phyloP scores from a whole-genome alignment of 2,329 filamentous ascomycete genomes.

The Fusarium temperatum region DNA sequence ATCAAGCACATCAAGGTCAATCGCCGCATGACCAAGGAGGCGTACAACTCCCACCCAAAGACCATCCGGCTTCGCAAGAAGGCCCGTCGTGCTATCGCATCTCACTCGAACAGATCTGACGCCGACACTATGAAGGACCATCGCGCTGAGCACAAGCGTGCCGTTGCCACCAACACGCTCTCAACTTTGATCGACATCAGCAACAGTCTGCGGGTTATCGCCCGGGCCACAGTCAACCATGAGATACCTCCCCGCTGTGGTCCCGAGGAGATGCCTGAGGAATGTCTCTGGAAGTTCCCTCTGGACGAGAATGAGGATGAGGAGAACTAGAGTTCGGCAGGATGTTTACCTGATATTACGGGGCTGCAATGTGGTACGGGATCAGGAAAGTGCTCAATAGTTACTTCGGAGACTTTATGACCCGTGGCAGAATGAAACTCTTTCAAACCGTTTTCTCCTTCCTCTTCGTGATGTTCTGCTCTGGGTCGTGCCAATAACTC shows the following conservation, averaged over 20 bases:
- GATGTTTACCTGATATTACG: fast-evolving
- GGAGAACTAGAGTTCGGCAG: not conserved
- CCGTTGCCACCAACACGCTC: not conserved
- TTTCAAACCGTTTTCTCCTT: not conserved
- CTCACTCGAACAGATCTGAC: fast-evolving
- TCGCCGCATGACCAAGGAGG: fast-evolving
- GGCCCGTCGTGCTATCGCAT: fast-evolving
- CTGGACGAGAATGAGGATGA: not conserved
- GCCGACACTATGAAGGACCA: not conserved
- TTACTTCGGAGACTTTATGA: fast-evolving
- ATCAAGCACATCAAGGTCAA: not conserved
- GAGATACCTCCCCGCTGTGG: not conserved
- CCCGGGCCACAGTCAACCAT: no score
- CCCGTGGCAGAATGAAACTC: fast-evolving
- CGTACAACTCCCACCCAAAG: fast-evolving
- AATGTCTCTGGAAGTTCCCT: not conserved
- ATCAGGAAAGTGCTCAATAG: not conserved
- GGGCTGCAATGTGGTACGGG: not conserved
- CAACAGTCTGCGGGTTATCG: fast-evolving
- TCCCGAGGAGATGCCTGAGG: not conserved
- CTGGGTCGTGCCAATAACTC: fast-evolving
- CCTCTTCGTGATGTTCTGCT: fast-evolving
- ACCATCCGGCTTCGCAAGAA: fast-evolving
- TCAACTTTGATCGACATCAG: not conserved
- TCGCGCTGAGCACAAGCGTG: not conserved